Percentiles rank a stretch among this genome's conserved stretches.
These are phyloP conservation scores for Neurospora hispaniola DNA, from an alignment of 495 filamentous ascomycete genomes.

Conservation along the genomic window DNA sequence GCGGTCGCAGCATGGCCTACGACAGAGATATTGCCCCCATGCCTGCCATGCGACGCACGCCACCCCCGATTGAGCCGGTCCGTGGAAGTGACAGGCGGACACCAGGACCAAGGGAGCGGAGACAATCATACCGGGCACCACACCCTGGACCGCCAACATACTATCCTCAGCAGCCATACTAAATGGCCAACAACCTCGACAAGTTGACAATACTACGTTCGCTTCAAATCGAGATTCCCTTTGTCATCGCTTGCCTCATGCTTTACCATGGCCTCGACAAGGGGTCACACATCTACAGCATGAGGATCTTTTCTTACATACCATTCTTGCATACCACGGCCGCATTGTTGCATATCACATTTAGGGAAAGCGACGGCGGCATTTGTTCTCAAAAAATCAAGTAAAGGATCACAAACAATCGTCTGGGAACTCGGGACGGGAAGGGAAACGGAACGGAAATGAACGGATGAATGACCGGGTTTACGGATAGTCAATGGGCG, in stretches of 20 bases:
- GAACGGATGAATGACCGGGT: conserved; percentile 5
- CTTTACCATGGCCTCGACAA: neutral
- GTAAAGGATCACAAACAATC: neutral
- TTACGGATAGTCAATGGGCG: neutral
- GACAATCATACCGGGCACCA: conserved; percentile 15
- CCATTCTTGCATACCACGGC: neutral
- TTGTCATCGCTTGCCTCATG: neutral
- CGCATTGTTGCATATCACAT: neutral
- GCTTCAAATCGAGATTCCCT: neutral
- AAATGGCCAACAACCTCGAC: neutral
- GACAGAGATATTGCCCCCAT: conserved; percentile 14
- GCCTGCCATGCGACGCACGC: conserved; percentile 16
- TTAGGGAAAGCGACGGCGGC: neutral
- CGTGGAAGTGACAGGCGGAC: conserved; percentile 21
- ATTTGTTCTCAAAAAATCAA: neutral
- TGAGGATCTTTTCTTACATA: neutral
- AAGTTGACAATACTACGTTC: neutral
- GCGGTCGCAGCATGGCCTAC: conserved; percentile 21
- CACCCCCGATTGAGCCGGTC: conserved; percentile 22
- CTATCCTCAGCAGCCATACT: conserved; percentile 13
- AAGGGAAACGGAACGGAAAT: conserved; percentile 1
- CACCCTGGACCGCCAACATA: conserved; percentile 17
- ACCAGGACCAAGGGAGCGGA: conserved; percentile 18
- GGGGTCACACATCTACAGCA: neutral
- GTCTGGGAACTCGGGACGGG: conserved; percentile 1